Conservation (phyloP, 768 basidiomycete species). For the Leccinum ochraceum region DNA sequence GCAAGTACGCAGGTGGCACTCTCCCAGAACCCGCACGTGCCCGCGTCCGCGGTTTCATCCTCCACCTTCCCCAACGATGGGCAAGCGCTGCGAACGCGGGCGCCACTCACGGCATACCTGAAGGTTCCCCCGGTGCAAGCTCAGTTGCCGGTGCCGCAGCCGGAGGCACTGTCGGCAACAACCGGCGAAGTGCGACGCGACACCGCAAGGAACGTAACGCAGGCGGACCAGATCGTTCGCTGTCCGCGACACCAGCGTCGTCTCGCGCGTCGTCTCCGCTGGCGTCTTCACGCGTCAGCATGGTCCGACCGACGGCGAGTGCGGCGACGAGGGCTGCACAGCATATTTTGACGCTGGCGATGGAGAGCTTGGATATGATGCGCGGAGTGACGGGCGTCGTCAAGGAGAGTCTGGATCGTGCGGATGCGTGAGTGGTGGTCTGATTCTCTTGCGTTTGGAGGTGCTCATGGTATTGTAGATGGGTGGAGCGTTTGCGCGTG, state of each 20-base stretch:
- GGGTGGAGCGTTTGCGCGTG: slow-evolving; percentile 80
- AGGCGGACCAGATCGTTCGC: slow-evolving; percentile 34
- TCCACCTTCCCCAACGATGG: slow-evolving; percentile 83
- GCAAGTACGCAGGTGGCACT: slow-evolving; percentile 81
- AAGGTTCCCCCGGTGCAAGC: slow-evolving; percentile 34
- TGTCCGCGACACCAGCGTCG: slow-evolving; percentile 33
- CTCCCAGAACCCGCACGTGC: slow-evolving; percentile 81
- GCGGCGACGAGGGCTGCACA: slow-evolving; percentile 76
- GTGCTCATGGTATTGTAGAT: slow-evolving; percentile 43
- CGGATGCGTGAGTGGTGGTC: slow-evolving; percentile 67
- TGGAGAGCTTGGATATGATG: slow-evolving; percentile 94
- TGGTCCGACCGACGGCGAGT: slow-evolving; percentile 41
- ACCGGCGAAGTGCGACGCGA: slow-evolving; percentile 23
- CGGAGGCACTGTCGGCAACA: slow-evolving; percentile 20
- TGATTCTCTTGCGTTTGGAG: neutral
- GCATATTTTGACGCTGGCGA: slow-evolving; percentile 78
- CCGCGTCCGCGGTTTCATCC: slow-evolving; percentile 73
- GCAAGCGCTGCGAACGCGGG: slow-evolving; percentile 43
- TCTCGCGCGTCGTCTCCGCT: slow-evolving; percentile 39
- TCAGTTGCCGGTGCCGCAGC: slow-evolving; percentile 38
- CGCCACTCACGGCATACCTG: slow-evolving; percentile 22
- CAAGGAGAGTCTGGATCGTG: slow-evolving; percentile 82
- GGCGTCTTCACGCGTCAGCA: slow-evolving; percentile 23
- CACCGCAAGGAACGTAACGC: slow-evolving; percentile 42
- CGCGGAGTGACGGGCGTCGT: slow-evolving; percentile 85